Conservation (phyloP, 208 protist species). For the Acanthamoeba quina region DNA sequence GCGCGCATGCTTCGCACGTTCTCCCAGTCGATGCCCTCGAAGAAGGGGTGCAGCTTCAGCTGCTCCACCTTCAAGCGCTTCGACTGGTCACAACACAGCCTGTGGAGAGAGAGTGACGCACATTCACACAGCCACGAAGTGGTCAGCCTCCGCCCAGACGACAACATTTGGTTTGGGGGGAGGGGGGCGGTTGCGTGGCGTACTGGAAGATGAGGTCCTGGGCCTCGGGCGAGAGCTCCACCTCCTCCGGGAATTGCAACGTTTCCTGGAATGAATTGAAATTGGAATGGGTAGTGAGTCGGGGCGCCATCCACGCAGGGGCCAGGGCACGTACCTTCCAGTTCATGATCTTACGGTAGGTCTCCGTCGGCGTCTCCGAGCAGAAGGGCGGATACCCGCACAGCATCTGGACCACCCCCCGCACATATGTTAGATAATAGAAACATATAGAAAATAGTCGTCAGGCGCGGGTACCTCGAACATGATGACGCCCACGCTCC, state of each 20-base stretch:
- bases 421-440: background rate
- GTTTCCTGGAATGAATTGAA: slow-evolving; percentile 30
- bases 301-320: too few species aligned
- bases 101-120: background rate
- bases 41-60: slow-evolving; percentile 66
- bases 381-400: slow-evolving; percentile 66
- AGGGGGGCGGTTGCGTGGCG: background rate
- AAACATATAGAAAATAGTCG: background rate
- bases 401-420: slow-evolving; percentile 6
- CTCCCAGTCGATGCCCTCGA: slow-evolving; percentile 67
- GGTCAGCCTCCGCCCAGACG: too few species aligned
- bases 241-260: slow-evolving; percentile 56
- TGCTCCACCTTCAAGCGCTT: slow-evolving; percentile 62
- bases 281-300: too few species aligned
- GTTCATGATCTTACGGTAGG: slow-evolving; percentile 72
- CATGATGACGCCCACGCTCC: slow-evolving; percentile 91
- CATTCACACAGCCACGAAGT: too few species aligned
- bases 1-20: slow-evolving; percentile 4
- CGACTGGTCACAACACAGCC: slow-evolving; percentile 56
- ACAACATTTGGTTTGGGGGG: too few species aligned
- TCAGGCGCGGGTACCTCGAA: background rate
- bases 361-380: slow-evolving; percentile 68
- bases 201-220: slow-evolving; percentile 58
- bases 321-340: background rate
- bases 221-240: slow-evolving; percentile 47